A percentile compares a stretch with the other conserved stretches of the same genome.
Conservation (phyloP, 192 early-diverging fungal species). For the Coemansia sp. region DNA sequence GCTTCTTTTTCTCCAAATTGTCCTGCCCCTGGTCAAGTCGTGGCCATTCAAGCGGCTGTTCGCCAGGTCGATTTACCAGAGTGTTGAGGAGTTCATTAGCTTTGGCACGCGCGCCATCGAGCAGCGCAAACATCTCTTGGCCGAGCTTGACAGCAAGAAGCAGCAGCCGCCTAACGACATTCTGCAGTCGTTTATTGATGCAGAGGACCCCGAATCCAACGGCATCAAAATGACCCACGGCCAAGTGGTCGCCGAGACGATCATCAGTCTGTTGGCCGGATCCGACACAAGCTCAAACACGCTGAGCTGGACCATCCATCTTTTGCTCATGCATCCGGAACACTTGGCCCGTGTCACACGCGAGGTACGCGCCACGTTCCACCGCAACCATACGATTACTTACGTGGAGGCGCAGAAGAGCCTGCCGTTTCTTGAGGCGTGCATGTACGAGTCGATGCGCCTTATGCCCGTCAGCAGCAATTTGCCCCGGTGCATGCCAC, state of each 20-base stretch:
- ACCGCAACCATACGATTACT: constrained; percentile 12
- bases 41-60: constrained; percentile 15
- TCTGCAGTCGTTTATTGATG: constrained; percentile 47
- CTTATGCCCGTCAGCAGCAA: constrained; percentile 26
- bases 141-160: not conserved
- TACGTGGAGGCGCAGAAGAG: constrained; percentile 22
- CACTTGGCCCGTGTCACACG: not conserved
- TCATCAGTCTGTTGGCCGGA: constrained; percentile 35
- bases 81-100: constrained; percentile 21
- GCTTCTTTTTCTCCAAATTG: constrained; percentile 26
- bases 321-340: constrained; percentile 38
- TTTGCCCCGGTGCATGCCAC: constrained; percentile 29
- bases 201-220: constrained; percentile 35
- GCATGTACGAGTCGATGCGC: constrained; percentile 45
- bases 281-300: constrained; percentile 42
- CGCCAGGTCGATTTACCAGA: constrained; percentile 9
- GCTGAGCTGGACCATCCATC: constrained; percentile 40
- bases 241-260: constrained; percentile 42
- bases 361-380: constrained; percentile 30
- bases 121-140: constrained; percentile 16
- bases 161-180: constrained; percentile 22
- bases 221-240: constrained; percentile 26
- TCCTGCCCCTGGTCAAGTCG: constrained; percentile 24
- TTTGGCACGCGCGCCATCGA: constrained; percentile 27
- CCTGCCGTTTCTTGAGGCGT: constrained; percentile 44